phyloP scores from a whole-genome alignment of 2,329 filamentous ascomycete genomes.

The Fusarium acutatum region DNA sequence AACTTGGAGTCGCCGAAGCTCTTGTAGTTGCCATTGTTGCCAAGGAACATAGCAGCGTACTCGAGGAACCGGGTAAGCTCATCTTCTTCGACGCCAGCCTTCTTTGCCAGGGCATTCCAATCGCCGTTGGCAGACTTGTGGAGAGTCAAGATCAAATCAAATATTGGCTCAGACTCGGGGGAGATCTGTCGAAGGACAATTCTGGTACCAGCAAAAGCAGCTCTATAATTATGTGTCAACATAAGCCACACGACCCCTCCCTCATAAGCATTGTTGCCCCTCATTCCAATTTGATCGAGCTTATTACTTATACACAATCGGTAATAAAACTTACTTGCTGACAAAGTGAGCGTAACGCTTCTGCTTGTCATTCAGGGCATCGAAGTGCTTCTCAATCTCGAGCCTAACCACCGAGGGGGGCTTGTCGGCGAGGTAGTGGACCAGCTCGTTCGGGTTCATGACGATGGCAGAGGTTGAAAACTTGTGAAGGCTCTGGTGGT shows the following conservation, averaged over 20 bases:
- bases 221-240: constrained; percentile 56
- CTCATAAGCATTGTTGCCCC: constrained; percentile 17
- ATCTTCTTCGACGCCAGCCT: constrained; percentile 70
- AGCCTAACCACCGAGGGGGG: constrained; percentile 89
- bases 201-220: constrained; percentile 78
- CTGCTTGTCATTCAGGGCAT: constrained; percentile 76
- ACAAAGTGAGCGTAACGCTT: constrained; percentile 94
- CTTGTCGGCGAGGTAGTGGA: constrained; percentile 88
- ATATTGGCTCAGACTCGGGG: constrained; percentile 82
- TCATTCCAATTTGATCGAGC: background rate
- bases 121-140: constrained; percentile 73
- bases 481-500: constrained; percentile 37
- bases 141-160: constrained; percentile 79
- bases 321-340: constrained; percentile 67
- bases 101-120: constrained; percentile 73
- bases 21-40: constrained; percentile 87
- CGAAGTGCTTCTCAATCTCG: constrained; percentile 92
- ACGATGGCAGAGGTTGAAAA: constrained; percentile 47
- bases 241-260: constrained; percentile 16
- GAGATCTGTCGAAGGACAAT: constrained; percentile 84
- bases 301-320: background rate
- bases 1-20: constrained; percentile 88
- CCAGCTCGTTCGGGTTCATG: constrained; percentile 69
- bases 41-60: constrained; percentile 81
- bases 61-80: constrained; percentile 76